A percentile compares a stretch with the other conserved stretches of the same genome.
phyloP scores from a whole-genome alignment of 164 flowering plant genomes.

The Umbellularia californica region DNA sequence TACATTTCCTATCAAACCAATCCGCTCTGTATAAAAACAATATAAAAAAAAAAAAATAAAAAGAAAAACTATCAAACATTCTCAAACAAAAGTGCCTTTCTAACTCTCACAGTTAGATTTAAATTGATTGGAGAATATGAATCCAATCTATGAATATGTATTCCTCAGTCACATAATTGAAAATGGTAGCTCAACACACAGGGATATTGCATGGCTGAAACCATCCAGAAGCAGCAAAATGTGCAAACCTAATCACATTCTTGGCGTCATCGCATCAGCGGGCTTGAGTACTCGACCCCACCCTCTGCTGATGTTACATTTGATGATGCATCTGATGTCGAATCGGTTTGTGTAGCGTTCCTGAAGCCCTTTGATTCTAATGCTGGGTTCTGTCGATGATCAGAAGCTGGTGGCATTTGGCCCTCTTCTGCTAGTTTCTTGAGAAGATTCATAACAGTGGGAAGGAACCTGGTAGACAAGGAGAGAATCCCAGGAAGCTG shows the following conservation, averaged over 20 bases:
- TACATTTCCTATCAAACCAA: constrained; percentile 1
- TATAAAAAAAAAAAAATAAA: no score
- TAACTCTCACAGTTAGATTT: background rate
- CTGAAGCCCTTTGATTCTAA: constrained; percentile 25
- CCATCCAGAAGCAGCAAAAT: background rate
- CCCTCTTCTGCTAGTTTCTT: constrained; percentile 81
- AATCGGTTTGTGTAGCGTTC: constrained; percentile 19
- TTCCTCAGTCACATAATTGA: background rate
- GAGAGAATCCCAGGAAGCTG: constrained; percentile 96
- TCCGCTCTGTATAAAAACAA: background rate
- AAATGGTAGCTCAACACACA: background rate
- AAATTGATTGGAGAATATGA: background rate
- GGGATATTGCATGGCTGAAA: background rate
- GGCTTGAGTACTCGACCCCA: constrained; percentile 48
- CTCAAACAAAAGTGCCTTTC: background rate
- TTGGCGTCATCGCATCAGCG: constrained; percentile 39
- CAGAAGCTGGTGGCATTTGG: constrained; percentile 26
- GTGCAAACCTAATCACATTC: background rate
- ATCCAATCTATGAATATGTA: no score
- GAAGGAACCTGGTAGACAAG: constrained; percentile 76
- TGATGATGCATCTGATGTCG: constrained; percentile 32
- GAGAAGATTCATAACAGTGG: constrained; percentile 84
- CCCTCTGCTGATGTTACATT: constrained; percentile 36
- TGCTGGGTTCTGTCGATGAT: constrained; percentile 40
- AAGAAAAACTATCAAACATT: background rate